Conservation (phyloP, 1,139 yeast species). For the Taphrina populina region DNA sequence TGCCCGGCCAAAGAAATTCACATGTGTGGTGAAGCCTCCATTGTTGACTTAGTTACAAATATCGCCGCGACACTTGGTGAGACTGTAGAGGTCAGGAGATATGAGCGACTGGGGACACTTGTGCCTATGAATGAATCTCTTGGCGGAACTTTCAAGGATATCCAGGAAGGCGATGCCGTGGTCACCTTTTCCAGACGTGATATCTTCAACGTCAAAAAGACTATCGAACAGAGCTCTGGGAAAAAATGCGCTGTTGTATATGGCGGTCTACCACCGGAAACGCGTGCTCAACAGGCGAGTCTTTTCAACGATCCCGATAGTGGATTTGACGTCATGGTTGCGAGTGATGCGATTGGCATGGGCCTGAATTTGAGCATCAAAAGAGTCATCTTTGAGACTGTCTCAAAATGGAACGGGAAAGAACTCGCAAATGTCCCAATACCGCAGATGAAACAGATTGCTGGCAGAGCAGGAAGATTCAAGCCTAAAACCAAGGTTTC, state of each 20-base stretch:
- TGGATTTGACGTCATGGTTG: slow-evolving; percentile 73
- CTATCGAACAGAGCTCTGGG: slow-evolving; percentile 61
- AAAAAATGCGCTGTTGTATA: slow-evolving; percentile 83
- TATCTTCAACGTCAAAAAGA: slow-evolving; percentile 64
- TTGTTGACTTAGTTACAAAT: slow-evolving; percentile 62
- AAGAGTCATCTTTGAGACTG: slow-evolving; percentile 70
- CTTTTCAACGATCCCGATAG: slow-evolving; percentile 66
- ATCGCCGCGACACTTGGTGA: slow-evolving; percentile 75
- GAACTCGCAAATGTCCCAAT: slow-evolving; percentile 53
- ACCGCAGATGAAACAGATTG: slow-evolving; percentile 83
- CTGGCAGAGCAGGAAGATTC: slow-evolving; percentile 93
- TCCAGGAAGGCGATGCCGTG: slow-evolving; percentile 77
- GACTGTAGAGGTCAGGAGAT: slow-evolving; percentile 62
- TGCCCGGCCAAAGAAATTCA: slow-evolving; percentile 83
- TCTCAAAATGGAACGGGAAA: slow-evolving; percentile 69
- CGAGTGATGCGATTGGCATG: slow-evolving; percentile 98
- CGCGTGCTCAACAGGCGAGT: slow-evolving; percentile 78
- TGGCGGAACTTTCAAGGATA: slow-evolving; percentile 42
- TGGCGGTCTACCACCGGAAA: slow-evolving; percentile 96
- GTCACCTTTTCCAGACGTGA: slow-evolving; percentile 78
- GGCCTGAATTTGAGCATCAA: slow-evolving; percentile 78
- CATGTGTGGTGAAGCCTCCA: slow-evolving; percentile 87
- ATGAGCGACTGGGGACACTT: slow-evolving; percentile 72
- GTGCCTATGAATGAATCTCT: slow-evolving; percentile 54
- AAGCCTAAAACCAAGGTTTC: slow-evolving; percentile 41